Evolutionary conservation across 1,139 yeast species (phyloP).

Genomic region (Debaryomyces singareniensis): DNA sequence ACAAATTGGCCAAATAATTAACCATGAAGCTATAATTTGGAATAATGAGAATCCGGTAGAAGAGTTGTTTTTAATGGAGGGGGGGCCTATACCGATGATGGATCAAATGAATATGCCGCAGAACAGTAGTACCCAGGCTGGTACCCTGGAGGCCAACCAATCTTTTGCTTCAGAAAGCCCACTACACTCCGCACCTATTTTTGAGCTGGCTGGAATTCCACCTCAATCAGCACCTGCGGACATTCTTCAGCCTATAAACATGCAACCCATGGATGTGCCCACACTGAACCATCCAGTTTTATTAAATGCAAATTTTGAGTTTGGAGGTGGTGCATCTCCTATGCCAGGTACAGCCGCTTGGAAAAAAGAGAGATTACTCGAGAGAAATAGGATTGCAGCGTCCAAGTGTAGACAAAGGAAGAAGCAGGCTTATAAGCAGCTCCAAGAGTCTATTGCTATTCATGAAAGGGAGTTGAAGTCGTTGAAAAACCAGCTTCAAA

Average conservation of each 20-base stretch:
- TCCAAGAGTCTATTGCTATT: constrained; percentile 51
- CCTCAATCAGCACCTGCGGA: not conserved
- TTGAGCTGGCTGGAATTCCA: not conserved
- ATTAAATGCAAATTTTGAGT: constrained; percentile 58
- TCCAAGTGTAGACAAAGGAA: constrained; percentile 72
- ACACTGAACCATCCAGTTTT: constrained; percentile 50
- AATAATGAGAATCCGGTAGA: constrained; percentile 10
- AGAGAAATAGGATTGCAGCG: constrained; percentile 69
- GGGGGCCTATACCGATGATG: not conserved
- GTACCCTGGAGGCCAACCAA: not conserved
- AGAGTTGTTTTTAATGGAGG: not conserved
- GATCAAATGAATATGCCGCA: not conserved
- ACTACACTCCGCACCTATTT: not conserved
- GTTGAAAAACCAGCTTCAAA: constrained; percentile 24
- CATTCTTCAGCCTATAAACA: not conserved
- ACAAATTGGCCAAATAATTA: constrained; percentile 65
- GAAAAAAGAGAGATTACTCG: constrained; percentile 65
- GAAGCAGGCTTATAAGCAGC: constrained; percentile 61
- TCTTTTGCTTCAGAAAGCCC: not conserved
- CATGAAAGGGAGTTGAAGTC: constrained; percentile 39
- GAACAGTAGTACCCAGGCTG: not conserved
- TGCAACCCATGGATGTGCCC: constrained; percentile 37
- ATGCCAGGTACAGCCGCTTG: constrained; percentile 77
- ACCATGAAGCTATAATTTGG: constrained; percentile 37
- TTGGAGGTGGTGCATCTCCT: constrained; percentile 58